A percentile compares a stretch with the other conserved stretches of the same genome.
Evolutionary conservation across 148 eudicot species (phyloP).

Genomic region (Persicaria maculosa): DNA sequence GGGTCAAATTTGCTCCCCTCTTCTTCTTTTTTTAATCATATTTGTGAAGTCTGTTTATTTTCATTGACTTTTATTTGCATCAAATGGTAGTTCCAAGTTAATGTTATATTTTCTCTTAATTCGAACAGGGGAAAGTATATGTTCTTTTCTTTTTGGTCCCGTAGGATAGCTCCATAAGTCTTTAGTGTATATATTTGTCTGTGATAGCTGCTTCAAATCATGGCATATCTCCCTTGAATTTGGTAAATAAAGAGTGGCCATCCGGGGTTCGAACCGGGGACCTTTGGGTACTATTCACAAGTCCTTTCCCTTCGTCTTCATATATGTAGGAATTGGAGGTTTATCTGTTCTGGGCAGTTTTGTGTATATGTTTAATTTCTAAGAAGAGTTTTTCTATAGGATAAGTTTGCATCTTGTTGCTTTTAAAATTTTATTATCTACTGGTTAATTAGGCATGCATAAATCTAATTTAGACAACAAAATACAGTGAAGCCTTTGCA

Average conservation of each 20-base stretch:
- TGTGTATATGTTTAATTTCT: neutral
- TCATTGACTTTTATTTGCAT: neutral
- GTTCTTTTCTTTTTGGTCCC: neutral
- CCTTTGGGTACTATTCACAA: too few relatives aligned
- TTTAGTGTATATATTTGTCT: neutral
- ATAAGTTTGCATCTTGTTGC: neutral
- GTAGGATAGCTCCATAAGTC: neutral
- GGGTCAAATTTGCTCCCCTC: conserved; percentile 42
- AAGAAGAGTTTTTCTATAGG: neutral
- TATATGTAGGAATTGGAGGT: neutral
- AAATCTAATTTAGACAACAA: neutral
- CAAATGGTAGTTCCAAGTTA: neutral
- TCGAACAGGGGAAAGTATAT: neutral
- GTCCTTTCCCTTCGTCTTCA: neutral
- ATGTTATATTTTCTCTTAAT: neutral
- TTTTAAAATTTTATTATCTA: neutral
- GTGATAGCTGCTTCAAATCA: neutral
- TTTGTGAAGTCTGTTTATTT: neutral
- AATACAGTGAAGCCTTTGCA: neutral
- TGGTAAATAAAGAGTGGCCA: too few relatives aligned
- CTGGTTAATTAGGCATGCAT: neutral
- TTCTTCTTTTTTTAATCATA: neutral
- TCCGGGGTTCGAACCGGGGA: too few relatives aligned
- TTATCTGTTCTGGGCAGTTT: neutral
- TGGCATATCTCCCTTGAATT: neutral